Evolutionary conservation across 2,329 filamentous ascomycete species (phyloP), one percentile per base, ranked within the genome.

Genomic region (Colletotrichum neosansevieriae): DNA sequence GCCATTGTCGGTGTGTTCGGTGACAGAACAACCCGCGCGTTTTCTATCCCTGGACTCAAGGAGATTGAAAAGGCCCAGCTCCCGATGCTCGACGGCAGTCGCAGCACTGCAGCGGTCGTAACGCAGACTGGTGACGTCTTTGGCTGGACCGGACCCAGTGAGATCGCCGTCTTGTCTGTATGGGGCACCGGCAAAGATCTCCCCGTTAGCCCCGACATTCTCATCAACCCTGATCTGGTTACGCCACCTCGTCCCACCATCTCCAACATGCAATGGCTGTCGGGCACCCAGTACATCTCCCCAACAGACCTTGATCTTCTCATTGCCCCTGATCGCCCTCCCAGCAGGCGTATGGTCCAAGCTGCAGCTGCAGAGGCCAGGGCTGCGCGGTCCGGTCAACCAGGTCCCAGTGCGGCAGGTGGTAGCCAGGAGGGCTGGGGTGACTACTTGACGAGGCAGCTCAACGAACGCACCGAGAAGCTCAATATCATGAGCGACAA

Each of bases 221-320:
- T 99, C 3, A 88, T 93, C 79, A 97, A 98, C 76, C 90, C 92
- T 0, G 85, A 92, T 66, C 86, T 93, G 0, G 76, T 87, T 15
- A 86, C 92, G 21, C 95, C 94, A 2, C 86, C 93, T 12, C 89
- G 96, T 2, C 96, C 96, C 1, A 97, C 94, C 0, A 99, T 99
- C 69, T 97, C 93, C 19, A 97, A 97, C 74, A 80, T 99, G 42
- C 94, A 98, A 80, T 99, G 96, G 96, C 94, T 99, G 59, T 92
- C 94, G 0, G 96, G 96, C 4, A 98, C 95, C 1, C 95, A 98
- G 79, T 92, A 97, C 74, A 87, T 99, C 51, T 94, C 93, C 1
- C 91, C 93, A 0, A 85, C 90, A 2, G 96, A 99, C 74, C 89
- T 99, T 75, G 96, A 98, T 75, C 81, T 97, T 2, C 83, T 99